Evolutionary conservation across 2,329 filamentous ascomycete genomes (phyloP).

Genomic region (Cytospora piceae): DNA sequence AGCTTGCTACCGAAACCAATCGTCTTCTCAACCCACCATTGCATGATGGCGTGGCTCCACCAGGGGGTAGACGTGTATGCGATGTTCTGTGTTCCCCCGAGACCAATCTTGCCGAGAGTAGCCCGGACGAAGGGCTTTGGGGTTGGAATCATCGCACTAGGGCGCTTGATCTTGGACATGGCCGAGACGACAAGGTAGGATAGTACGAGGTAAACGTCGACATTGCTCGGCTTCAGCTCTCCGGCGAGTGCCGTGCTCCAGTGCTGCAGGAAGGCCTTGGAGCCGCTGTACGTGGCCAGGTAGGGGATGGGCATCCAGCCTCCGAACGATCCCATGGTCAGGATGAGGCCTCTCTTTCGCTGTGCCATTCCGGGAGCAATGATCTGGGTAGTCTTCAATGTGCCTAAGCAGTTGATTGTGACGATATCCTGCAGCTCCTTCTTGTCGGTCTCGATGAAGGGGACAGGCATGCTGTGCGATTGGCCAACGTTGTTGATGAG

Average conservation of each 20-base stretch:
- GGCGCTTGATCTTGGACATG: conserved; percentile 92
- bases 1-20: conserved; percentile 54
- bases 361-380: conserved; percentile 83
- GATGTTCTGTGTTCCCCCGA: conserved; percentile 76
- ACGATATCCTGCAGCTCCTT: conserved; percentile 88
- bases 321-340: conserved; percentile 97
- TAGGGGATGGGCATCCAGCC: conserved; percentile 90
- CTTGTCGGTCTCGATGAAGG: conserved; percentile 78
- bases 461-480: conserved; percentile 89
- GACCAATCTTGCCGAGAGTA: conserved; percentile 79
- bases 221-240: conserved; percentile 78
- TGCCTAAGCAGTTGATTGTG: conserved; percentile 92
- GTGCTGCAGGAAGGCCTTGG: conserved; percentile 96
- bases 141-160: conserved; percentile 77
- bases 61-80: conserved; percentile 87
- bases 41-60: conserved; percentile 89
- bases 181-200: conserved; percentile 93
- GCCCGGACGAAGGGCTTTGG: conserved; percentile 81
- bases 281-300: conserved; percentile 93
- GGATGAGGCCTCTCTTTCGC: conserved; percentile 83
- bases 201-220: conserved; percentile 89
- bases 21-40: conserved; percentile 74
- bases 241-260: conserved; percentile 87
- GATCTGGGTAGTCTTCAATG: conserved; percentile 83
- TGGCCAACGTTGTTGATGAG: conserved; percentile 97